A percentile compares a stretch with the other conserved stretches of the same genome.
Evolutionary conservation across 1,284 basidiomycete genomes (phyloP).

Genomic region (Papiliotrema terrestris): DNA sequence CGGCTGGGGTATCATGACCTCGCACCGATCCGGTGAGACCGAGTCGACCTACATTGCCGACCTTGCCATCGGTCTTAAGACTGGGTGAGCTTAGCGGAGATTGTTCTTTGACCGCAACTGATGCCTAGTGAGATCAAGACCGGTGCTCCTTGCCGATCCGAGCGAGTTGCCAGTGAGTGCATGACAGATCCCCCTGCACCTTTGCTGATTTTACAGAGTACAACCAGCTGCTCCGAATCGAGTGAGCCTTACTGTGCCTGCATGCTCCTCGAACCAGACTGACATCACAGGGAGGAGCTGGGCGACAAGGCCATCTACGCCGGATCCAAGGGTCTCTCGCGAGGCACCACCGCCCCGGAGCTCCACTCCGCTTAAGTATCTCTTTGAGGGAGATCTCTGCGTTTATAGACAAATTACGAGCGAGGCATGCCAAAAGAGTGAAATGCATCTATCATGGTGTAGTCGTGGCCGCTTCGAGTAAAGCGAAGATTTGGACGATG

Average conservation of each 20-base stretch:
- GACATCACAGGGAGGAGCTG: conserved; percentile 67
- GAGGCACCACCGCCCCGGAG: conserved; percentile 67
- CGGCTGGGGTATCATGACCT: conserved; percentile 99
- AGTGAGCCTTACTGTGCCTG: conserved; percentile 56
- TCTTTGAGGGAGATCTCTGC: neutral
- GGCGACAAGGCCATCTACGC: conserved; percentile 63
- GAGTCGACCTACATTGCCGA: conserved; percentile 97
- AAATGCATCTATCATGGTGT: neutral
- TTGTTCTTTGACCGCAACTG: neutral
- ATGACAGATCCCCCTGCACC: neutral
- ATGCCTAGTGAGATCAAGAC: conserved; percentile 91
- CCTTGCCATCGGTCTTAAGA: conserved; percentile 87
- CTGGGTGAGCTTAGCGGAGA: conserved; percentile 24
- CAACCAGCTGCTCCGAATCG: conserved; percentile 84
- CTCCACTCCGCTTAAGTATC: conserved; percentile 49
- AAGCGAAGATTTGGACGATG: neutral
- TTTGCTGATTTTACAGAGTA: conserved; percentile 48
- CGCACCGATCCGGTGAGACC: conserved; percentile 96
- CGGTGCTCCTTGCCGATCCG: conserved; percentile 88
- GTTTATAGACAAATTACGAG: neutral
- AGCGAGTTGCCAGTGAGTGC: conserved; percentile 81
- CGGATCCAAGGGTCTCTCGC: conserved; percentile 73
- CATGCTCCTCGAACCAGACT: conserved; percentile 1
- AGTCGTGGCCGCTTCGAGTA: neutral
- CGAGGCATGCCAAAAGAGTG: neutral